A percentile compares a stretch with the other conserved stretches of the same genome.
Conservation (phyloP, 768 basidiomycete species). For the Lactifluus hygrophoroides region DNA sequence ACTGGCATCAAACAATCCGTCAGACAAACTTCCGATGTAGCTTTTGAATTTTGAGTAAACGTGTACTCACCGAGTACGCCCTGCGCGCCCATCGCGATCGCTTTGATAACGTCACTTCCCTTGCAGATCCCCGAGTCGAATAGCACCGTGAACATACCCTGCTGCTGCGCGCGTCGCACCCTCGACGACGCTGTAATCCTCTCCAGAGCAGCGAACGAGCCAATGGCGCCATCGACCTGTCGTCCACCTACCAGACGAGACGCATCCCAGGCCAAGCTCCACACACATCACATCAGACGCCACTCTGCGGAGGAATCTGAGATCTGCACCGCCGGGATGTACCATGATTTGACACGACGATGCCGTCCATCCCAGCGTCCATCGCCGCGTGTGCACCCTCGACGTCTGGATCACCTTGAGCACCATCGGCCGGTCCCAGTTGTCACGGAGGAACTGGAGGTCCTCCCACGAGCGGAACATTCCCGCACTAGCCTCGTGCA, state of each 20-base stretch:
- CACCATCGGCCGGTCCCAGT: conserved; percentile 72
- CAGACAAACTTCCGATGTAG: background rate
- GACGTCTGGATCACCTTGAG: conserved; percentile 68
- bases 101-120: conserved; percentile 77
- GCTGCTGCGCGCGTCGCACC: conserved; percentile 45
- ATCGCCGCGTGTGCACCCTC: conserved; percentile 65
- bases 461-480: conserved; percentile 63
- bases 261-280: no score
- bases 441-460: conserved; percentile 53
- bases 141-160: conserved; percentile 58
- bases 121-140: conserved; percentile 80
- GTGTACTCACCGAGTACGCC: conserved; percentile 56
- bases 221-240: conserved; percentile 71
- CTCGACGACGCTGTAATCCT: conserved; percentile 55
- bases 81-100: conserved; percentile 79
- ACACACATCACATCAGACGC: no score
- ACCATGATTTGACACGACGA: conserved; percentile 80
- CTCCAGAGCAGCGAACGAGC: conserved; percentile 63
- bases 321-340: background rate
- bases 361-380: conserved; percentile 57
- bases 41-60: background rate
- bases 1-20: conserved; percentile 33
- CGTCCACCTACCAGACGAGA: conserved; percentile 60
- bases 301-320: no score
- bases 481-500: conserved; percentile 55